Evolutionary conservation across 805 yeast species (phyloP), one percentile per base, ranked within the genome.

Genomic region (Barnettozyma pratensis): DNA sequence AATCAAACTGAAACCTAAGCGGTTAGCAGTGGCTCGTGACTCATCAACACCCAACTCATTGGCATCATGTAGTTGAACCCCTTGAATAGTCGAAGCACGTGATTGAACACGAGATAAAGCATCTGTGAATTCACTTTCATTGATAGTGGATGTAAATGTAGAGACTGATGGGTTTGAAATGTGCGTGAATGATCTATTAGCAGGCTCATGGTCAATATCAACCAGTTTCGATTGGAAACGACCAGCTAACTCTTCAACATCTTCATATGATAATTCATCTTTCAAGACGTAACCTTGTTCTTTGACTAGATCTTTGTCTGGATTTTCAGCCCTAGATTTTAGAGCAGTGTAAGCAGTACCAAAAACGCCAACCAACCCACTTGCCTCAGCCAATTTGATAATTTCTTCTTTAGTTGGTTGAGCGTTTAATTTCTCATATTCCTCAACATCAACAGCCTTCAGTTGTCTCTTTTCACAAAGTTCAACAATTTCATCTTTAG

Each of bases 181-280:
- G 38, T 50, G 8, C 2, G 49, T 42, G 37, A 66, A 35, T 52
- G 45, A 27, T 27, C 26, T 36, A 10, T 37, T 35, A 40, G 44
- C 11, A 32, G 14, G 14, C n/a, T 28, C 10, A 10, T 45, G 34
- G n/a, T 44, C 28, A 34, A 61, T 11, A 25, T 74, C 65, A 12
- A 70, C 64, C 37, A 75, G 49, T 26, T 56, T 61, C 56, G 65
- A 60, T 9, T 72, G 71, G 30, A 69, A 57, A 9, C 58, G 61
- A 14, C 58, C 56, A 3, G 77, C 77, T 41, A 61, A 57, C 19
- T 57, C 55, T 40, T 63, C 59, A 19, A 73, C 45, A 12, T 63
- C 66, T 2, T 62, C 69, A 42, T 62, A 61, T 8, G 64, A 54
- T 26, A 62, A 29, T 5, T 56, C 56, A n/a, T 58, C 58, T 19